Evolutionary conservation across 305 asterid species (phyloP).

Genomic region (Fraxinus dipetala): DNA sequence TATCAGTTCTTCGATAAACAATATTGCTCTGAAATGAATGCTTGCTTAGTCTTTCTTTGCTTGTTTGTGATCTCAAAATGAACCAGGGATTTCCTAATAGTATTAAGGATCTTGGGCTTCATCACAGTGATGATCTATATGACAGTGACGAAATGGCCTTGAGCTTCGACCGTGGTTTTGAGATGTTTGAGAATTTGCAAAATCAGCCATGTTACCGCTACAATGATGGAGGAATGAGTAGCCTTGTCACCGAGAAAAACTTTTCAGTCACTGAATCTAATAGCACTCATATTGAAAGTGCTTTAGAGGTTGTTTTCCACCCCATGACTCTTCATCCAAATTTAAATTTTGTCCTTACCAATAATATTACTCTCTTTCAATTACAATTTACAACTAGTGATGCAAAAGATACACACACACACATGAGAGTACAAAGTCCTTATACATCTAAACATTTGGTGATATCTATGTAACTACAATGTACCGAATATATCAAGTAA

Average conservation of each 20-base stretch:
- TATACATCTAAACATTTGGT: neutral
- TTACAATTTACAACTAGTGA: neutral
- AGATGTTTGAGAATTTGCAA: constrained; percentile 24
- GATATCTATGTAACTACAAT: neutral
- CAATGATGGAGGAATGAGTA: constrained; percentile 36
- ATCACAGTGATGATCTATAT: constrained; percentile 31
- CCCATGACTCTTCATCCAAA: neutral
- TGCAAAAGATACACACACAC: neutral
- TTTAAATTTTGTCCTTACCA: neutral
- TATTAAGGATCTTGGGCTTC: constrained; percentile 42
- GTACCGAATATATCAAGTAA: neutral
- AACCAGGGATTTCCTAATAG: constrained; percentile 33
- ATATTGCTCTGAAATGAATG: neutral
- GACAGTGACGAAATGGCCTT: constrained; percentile 39
- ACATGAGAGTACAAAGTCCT: neutral
- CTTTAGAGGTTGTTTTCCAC: constrained; percentile 45
- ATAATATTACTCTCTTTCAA: neutral
- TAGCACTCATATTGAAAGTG: constrained; percentile 38
- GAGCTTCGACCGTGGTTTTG: constrained; percentile 32
- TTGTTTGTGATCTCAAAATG: constrained; percentile 1
- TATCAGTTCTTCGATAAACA: neutral
- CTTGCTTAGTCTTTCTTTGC: neutral
- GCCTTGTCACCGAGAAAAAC: constrained; percentile 44
- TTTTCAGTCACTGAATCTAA: constrained; percentile 46
- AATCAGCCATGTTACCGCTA: constrained; percentile 27